Conservation (phyloP, 2,329 filamentous ascomycete species). For the Fusarium newnesense region DNA sequence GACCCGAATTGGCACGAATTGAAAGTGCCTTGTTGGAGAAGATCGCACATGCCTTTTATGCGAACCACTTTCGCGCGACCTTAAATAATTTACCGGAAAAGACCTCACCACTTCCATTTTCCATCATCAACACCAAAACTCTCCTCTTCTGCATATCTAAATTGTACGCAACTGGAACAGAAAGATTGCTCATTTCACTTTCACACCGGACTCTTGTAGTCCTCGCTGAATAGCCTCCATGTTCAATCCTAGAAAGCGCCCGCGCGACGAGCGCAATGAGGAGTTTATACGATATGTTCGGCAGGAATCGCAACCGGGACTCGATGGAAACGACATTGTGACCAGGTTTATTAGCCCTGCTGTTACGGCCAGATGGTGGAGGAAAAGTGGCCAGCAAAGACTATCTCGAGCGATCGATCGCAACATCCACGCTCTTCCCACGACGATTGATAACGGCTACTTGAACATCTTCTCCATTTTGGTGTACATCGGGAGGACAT, state of each 20-base stretch:
- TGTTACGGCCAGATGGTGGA: slow-evolving; percentile 1
- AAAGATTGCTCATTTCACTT: neutral
- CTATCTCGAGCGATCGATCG: neutral
- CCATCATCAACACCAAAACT: neutral
- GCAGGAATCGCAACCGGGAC: neutral
- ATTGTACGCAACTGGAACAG: neutral
- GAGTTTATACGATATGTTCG: slow-evolving; percentile 6
- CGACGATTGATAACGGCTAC: slow-evolving; percentile 10
- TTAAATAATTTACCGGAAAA: neutral
- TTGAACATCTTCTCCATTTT: slow-evolving; percentile 30
- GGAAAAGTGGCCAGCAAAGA: neutral
- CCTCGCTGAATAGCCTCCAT: neutral
- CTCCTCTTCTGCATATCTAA: neutral
- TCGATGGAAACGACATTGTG: neutral
- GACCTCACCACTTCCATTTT: neutral
- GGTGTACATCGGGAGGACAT: neutral
- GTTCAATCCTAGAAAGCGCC: neutral
- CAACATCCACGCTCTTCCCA: neutral
- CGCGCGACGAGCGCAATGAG: neutral
- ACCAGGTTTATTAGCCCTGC: neutral
- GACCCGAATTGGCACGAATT: neutral
- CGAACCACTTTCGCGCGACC: neutral
- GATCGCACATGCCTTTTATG: neutral
- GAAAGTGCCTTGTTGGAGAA: neutral
- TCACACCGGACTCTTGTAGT: neutral